Percentiles rank a stretch among this genome's conserved stretches.
These are phyloP conservation scores for Neospermospora avenae DNA, from an alignment of 2,329 filamentous ascomycete species.

Conservation along the genomic window DNA sequence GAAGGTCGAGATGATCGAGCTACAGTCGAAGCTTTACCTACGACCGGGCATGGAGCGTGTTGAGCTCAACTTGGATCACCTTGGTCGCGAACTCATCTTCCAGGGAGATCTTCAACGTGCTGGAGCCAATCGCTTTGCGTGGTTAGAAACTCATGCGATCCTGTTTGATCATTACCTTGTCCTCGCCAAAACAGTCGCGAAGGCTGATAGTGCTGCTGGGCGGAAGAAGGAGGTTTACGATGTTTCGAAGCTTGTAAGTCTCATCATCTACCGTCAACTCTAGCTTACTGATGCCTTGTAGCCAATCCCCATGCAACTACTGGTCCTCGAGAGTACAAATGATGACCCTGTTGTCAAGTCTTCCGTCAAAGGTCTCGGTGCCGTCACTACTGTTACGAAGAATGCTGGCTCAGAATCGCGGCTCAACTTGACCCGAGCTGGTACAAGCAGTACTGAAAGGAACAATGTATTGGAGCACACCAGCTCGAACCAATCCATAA, in stretches of 20 bases:
- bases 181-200: constrained; percentile 73
- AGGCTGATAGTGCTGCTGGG: constrained; percentile 64
- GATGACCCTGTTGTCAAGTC: constrained; percentile 87
- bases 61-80: constrained; percentile 83
- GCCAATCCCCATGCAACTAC: constrained; percentile 94
- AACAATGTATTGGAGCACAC: constrained; percentile 64
- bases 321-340: constrained; percentile 87
- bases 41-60: constrained; percentile 85
- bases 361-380: constrained; percentile 51
- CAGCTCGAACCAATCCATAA: constrained; percentile 63
- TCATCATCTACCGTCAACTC: background rate
- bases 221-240: constrained; percentile 81
- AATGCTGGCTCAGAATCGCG: constrained; percentile 58
- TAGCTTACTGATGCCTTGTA: constrained; percentile 49
- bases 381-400: constrained; percentile 58
- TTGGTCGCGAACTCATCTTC: constrained; percentile 86
- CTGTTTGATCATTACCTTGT: constrained; percentile 97
- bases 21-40: constrained; percentile 78
- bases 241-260: constrained; percentile 77
- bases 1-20: constrained; percentile 83
- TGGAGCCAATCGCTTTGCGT: constrained; percentile 84
- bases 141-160: constrained; percentile 90
- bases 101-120: constrained; percentile 86
- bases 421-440: constrained; percentile 45
- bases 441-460: constrained; percentile 39